Percentiles rank a stretch among this genome's conserved stretches.
Evolutionary conservation across 1,284 basidiomycete species (phyloP).

Genomic region (Cutaneotrichosporon sp.): DNA sequence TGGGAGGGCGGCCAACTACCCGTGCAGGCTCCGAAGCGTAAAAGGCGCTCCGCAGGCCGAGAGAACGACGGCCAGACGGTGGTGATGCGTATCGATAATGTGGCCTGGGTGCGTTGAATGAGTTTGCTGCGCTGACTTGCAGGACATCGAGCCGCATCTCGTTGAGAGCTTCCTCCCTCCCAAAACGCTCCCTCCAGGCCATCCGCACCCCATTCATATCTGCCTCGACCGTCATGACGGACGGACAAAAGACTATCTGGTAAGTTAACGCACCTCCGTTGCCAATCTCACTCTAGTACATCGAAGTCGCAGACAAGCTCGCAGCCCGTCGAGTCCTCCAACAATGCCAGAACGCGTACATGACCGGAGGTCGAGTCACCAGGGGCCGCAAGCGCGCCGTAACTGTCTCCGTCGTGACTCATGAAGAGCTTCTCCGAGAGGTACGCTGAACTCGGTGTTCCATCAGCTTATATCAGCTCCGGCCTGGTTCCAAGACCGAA

Average conservation of each 20-base stretch:
- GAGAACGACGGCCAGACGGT: slow-evolving; percentile 14
- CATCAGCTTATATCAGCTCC: slow-evolving; percentile 27
- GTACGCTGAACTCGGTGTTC: slow-evolving; percentile 15
- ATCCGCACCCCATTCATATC: slow-evolving; percentile 44
- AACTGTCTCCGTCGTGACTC: slow-evolving; percentile 41
- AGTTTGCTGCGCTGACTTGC: not conserved
- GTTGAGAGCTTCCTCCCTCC: slow-evolving; percentile 41
- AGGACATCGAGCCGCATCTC: slow-evolving; percentile 46
- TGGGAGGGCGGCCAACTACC: not conserved
- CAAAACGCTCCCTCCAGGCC: slow-evolving; percentile 26
- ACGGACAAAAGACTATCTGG: slow-evolving; percentile 47
- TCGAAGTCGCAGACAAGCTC: slow-evolving; percentile 39
- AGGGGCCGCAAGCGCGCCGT: slow-evolving; percentile 39
- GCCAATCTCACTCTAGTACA: slow-evolving; percentile 30
- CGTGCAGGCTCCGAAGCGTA: too few relatives aligned
- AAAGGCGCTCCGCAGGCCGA: not conserved
- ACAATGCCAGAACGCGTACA: slow-evolving; percentile 39
- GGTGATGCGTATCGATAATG: slow-evolving; percentile 46
- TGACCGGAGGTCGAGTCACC: slow-evolving; percentile 37
- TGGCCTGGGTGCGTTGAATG: slow-evolving; percentile 38
- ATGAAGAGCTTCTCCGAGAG: slow-evolving; percentile 39
- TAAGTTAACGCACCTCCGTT: slow-evolving; percentile 15
- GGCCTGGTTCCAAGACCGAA: slow-evolving; percentile 33
- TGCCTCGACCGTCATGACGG: slow-evolving; percentile 44
- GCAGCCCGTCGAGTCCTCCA: slow-evolving; percentile 39